Conservation (phyloP, 345 rosid genomes). For the Sisymbrium altissimum region DNA sequence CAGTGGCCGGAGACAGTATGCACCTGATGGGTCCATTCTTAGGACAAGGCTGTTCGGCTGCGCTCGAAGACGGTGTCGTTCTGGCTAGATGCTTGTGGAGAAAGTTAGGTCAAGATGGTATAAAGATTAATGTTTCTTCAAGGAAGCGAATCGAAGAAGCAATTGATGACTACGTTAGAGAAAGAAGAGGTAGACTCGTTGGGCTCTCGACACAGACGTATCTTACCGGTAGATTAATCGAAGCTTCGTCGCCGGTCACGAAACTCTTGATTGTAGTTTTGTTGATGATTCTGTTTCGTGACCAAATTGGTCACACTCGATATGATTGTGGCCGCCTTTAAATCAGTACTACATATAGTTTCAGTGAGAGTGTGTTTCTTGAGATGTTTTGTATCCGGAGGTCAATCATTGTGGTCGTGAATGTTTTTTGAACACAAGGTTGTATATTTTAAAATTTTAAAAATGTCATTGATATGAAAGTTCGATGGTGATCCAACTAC, state of each 20-base stretch:
- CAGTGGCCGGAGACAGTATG: conserved; percentile 54
- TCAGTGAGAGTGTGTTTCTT: not conserved
- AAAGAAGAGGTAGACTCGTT: conserved; percentile 43
- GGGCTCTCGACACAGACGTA: conserved; percentile 44
- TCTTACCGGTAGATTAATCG: conserved; percentile 33
- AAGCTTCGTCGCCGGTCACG: conserved; percentile 16
- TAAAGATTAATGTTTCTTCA: not conserved
- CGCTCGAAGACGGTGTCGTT: conserved; percentile 50
- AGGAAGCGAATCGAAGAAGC: conserved; percentile 27
- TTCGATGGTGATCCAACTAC: too few relatives aligned
- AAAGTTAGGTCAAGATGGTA: conserved; percentile 24
- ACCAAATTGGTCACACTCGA: conserved; percentile 30
- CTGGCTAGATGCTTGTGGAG: conserved; percentile 44
- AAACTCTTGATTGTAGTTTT: conserved; percentile 20
- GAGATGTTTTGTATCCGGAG: not conserved
- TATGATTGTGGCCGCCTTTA: conserved; percentile 44
- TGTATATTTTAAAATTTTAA: too few relatives aligned
- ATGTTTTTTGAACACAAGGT: not conserved
- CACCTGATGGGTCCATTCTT: conserved; percentile 53
- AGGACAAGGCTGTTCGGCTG: conserved; percentile 50
- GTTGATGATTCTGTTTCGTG: conserved; percentile 33
- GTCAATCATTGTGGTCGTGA: not conserved
- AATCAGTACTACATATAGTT: not conserved
- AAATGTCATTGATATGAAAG: too few relatives aligned
- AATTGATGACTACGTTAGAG: conserved; percentile 36